These are phyloP conservation scores for Penicillium sp. DNA, from an alignment of 2,329 filamentous ascomycete species.

Conservation along the genomic window DNA sequence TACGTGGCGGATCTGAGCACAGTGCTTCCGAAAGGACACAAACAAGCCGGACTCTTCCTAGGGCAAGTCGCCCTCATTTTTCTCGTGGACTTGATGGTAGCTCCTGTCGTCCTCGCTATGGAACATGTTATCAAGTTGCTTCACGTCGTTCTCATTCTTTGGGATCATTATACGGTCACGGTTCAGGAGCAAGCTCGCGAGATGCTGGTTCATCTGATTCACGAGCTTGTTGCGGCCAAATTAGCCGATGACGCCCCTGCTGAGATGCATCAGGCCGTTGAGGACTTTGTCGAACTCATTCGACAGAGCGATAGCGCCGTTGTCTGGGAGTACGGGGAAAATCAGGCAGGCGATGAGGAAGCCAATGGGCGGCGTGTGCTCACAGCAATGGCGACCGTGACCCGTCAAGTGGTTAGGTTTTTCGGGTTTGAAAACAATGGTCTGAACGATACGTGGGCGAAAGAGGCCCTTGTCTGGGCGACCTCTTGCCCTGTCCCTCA, in stretches of 20 bases:
- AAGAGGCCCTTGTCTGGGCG: constrained; percentile 86
- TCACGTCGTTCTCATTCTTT: constrained; percentile 86
- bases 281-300: constrained; percentile 81
- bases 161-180: constrained; percentile 93
- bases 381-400: constrained; percentile 77
- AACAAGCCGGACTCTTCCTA: constrained; percentile 82
- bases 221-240: constrained; percentile 81
- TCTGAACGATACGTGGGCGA: constrained; percentile 86
- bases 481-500: constrained; percentile 94
- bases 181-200: constrained; percentile 96
- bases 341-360: constrained; percentile 68
- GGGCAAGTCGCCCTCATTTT: constrained; percentile 90
- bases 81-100: constrained; percentile 91
- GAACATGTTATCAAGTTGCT: constrained; percentile 80
- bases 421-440: constrained; percentile 80
- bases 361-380: constrained; percentile 75
- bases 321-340: constrained; percentile 92
- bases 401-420: constrained; percentile 72
- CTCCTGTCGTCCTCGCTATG: constrained; percentile 70
- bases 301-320: constrained; percentile 77
- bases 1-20: constrained; percentile 82
- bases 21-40: constrained; percentile 79
- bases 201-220: constrained; percentile 95
- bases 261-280: constrained; percentile 68
- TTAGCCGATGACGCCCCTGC: constrained; percentile 64